Evolutionary conservation across 495 filamentous ascomycete species (phyloP).

Genomic region (Chaetomium fimeti): DNA sequence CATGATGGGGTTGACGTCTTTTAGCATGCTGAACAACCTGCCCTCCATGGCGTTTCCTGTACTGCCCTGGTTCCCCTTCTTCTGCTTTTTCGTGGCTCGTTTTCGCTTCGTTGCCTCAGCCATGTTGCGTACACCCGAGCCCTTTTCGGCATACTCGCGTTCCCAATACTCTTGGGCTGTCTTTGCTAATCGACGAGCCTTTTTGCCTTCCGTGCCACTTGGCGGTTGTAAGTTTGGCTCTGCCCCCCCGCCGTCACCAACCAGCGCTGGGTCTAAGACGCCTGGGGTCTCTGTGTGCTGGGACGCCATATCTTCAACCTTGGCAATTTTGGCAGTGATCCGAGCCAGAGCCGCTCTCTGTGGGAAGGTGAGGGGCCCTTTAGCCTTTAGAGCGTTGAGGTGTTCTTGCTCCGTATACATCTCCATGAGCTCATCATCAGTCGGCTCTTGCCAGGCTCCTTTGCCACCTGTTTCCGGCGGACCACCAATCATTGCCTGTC

Average conservation of each 20-base stretch:
- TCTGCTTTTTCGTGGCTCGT: background rate
- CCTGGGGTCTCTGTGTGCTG: background rate
- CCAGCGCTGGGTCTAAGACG: too few relatives aligned
- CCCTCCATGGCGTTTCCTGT: background rate
- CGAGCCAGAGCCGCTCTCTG: background rate
- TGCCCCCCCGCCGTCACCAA: too few relatives aligned
- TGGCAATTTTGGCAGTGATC: background rate
- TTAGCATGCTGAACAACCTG: background rate
- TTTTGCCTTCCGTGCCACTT: background rate
- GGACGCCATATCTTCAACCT: background rate
- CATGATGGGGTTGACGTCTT: slow-evolving; percentile 1
- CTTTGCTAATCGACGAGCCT: background rate
- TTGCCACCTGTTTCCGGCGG: background rate
- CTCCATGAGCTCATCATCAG: background rate
- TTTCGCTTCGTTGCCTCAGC: background rate
- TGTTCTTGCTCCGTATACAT: background rate
- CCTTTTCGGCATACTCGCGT: background rate
- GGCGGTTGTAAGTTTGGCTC: too few relatives aligned
- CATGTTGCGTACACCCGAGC: background rate
- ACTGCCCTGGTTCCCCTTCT: too few relatives aligned
- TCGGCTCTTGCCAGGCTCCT: background rate
- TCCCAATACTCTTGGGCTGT: slow-evolving; percentile 12
- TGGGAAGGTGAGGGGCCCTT: background rate
- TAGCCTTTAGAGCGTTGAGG: background rate
- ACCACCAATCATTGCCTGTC: background rate